Evolutionary conservation across 2,329 filamentous ascomycete species (phyloP).

Genomic region (Plectosphaerella sp.): DNA sequence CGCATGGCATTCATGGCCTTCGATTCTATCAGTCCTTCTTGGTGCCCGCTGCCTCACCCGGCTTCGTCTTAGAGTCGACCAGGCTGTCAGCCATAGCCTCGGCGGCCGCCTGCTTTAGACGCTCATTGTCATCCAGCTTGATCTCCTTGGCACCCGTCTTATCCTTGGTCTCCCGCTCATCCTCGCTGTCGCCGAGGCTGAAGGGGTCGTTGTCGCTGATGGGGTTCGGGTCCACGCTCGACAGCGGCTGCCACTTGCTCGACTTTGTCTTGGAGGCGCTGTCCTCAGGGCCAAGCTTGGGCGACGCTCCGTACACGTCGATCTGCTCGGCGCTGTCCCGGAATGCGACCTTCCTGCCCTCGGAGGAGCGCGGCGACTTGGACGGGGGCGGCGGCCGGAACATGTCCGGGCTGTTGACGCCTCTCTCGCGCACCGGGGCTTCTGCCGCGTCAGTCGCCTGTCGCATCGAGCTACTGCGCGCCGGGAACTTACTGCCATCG

Average conservation of each 20-base stretch:
- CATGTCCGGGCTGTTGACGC: constrained; percentile 71
- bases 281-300: constrained; percentile 50
- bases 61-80: constrained; percentile 31
- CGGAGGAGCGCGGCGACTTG: constrained; percentile 42
- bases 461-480: not conserved
- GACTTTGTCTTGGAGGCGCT: constrained; percentile 53
- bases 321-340: constrained; percentile 72
- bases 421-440: constrained; percentile 59
- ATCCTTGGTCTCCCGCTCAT: constrained; percentile 76
- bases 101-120: constrained; percentile 60
- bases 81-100: constrained; percentile 56
- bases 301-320: constrained; percentile 64
- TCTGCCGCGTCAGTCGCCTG: constrained; percentile 14
- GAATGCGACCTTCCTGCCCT: constrained; percentile 52
- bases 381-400: constrained; percentile 65
- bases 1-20: too few relatives aligned
- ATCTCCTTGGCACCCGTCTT: constrained; percentile 46
- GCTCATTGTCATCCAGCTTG: constrained; percentile 55
- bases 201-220: constrained; percentile 82
- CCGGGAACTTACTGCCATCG: constrained; percentile 52
- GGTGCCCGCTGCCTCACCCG: constrained; percentile 16
- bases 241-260: constrained; percentile 97
- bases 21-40: constrained; percentile 25
- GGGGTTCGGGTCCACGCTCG: constrained; percentile 65
- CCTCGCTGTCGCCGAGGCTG: constrained; percentile 91